Conservation (phyloP, 306 rosid species). For the Inga laurina region DNA sequence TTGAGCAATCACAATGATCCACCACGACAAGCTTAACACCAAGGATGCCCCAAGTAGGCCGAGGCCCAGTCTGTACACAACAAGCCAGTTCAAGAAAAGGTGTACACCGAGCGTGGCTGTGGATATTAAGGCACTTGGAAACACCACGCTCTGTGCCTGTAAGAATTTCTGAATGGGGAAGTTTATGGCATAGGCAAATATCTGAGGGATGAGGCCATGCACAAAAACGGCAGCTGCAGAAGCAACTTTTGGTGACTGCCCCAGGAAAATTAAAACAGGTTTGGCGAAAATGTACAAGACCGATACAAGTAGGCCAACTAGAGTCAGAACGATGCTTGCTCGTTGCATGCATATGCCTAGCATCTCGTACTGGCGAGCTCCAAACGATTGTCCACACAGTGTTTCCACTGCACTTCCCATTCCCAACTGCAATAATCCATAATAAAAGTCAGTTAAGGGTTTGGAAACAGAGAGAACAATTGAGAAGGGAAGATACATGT, state of each 20-base stretch:
- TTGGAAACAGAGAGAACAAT: neutral
- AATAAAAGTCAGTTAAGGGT: neutral
- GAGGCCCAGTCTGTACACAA: neutral
- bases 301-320: neutral
- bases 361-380: constrained; percentile 31
- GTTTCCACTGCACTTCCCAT: constrained; percentile 72
- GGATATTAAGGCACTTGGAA: neutral
- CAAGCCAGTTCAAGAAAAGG: neutral
- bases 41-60: neutral
- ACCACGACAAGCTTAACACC: constrained; percentile 14
- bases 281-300: neutral
- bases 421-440: constrained; percentile 36
- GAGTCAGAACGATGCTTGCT: neutral
- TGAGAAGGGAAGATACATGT: neutral
- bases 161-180: constrained; percentile 59
- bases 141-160: constrained; percentile 45
- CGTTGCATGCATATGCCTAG: constrained; percentile 6
- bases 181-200: constrained; percentile 51
- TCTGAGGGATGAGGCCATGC: constrained; percentile 43
- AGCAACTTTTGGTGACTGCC: neutral
- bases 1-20: constrained; percentile 8
- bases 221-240: neutral
- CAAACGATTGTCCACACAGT: constrained; percentile 56
- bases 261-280: neutral
- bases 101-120: neutral